Base-by-base conservation (phyloP, 2,329 filamentous ascomycete species). In the Calonectria hawksworthii region DNA sequence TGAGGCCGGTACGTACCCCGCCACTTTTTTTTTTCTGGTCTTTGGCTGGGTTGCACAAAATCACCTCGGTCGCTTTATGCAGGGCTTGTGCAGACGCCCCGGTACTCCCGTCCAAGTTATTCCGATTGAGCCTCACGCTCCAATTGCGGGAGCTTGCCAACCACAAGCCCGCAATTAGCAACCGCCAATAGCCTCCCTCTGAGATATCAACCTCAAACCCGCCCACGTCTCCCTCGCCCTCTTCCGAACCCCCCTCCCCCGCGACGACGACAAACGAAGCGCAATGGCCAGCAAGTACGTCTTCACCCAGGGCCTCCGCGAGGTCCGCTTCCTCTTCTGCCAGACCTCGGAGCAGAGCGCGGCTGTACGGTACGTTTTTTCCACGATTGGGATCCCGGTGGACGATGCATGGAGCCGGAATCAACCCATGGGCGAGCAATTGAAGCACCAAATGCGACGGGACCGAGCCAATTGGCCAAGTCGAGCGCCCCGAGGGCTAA, bases 301-400 rank as follows among this genome's bases (percentile, higher is more conserved):
- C 82, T 99, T 99, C 88, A 91, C 92, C 80, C 94, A 95, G 86
- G 89, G 92, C 79, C 90, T 99, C 85, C 98, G 96, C 91, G 97
- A 99, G 91, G 91, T 99, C 85, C 94, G 97, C 85, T 99, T 99
- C 89, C 91, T 98, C 82, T 96, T 99, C 89, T 99, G 97, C 90
- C 96, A 99, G 88, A 96, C 95, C 68, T 95, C 94, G 79, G 94
- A 98, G 85, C 93, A 95, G 85, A 98, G 96, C 89, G 94, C 95
- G 83, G 93, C 95, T 77, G 94, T 95, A 78, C 93, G 97, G 97
- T 98, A 89, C 83, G 90, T 86, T 67, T 70, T 52, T 21, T 67
- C 54, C n/a, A 70, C 72, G 59, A 63, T 51, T 70, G 13, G n/a
- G 56, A 63, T 7, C 56, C 56, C 34, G 38, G 26, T 63, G 36